Percentiles rank a stretch among this genome's conserved stretches.
Conservation (phyloP, 768 basidiomycete species). For the Trametes coccinea region DNA sequence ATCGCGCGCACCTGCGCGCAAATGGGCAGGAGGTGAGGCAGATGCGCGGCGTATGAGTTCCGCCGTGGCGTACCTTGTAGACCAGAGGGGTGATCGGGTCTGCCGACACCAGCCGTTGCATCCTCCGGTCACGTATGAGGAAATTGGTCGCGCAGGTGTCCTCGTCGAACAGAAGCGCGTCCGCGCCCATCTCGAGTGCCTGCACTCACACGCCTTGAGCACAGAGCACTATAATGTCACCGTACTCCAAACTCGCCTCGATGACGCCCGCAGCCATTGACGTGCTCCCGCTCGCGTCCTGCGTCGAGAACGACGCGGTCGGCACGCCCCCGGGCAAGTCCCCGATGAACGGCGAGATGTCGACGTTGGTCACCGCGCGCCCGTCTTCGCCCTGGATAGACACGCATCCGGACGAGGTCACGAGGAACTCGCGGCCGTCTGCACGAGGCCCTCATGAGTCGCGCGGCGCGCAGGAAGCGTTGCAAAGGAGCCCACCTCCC, state of each 20-base stretch:
- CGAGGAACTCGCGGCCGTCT: constrained; percentile 25
- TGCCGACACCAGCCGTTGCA: constrained; percentile 22
- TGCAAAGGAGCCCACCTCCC: constrained; percentile 3
- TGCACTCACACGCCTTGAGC: neutral
- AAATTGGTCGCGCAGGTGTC: constrained; percentile 26
- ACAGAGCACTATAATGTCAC: neutral
- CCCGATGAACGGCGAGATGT: constrained; percentile 24
- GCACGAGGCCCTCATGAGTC: neutral
- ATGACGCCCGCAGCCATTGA: constrained; percentile 24
- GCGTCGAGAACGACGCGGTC: constrained; percentile 20
- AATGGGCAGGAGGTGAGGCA: too few species aligned
- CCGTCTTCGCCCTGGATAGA: constrained; percentile 24
- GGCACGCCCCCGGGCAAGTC: constrained; percentile 14
- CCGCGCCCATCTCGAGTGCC: constrained; percentile 21
- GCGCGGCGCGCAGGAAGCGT: neutral
- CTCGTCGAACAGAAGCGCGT: constrained; percentile 22
- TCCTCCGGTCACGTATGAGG: constrained; percentile 23
- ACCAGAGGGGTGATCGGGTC: constrained; percentile 22
- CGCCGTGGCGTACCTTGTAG: constrained; percentile 8
- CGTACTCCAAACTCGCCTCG: constrained; percentile 1
- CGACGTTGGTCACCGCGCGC: constrained; percentile 19
- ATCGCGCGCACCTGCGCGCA: constrained; percentile 15
- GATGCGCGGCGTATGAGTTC: too few species aligned
- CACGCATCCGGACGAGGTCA: constrained; percentile 11
- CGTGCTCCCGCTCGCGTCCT: constrained; percentile 27